Conservation (phyloP, 2,329 filamentous ascomycete genomes). For the Septoria linicola region DNA sequence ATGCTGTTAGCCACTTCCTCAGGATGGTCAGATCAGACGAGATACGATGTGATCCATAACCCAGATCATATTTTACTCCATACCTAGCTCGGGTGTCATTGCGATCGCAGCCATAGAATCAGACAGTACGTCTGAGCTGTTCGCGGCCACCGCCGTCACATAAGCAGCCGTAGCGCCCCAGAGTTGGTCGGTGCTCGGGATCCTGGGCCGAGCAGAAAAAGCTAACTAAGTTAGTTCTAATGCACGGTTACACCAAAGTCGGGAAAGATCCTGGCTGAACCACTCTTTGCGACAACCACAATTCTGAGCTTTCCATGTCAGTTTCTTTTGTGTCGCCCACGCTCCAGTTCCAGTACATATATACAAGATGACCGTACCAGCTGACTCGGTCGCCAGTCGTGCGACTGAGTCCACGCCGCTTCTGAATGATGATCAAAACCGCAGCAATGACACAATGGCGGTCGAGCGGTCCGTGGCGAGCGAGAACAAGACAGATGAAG, state of each 20-base stretch:
- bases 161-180: too few species aligned
- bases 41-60: too few species aligned
- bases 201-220: background rate
- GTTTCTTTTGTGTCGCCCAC: background rate
- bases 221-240: background rate
- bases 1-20: too few species aligned
- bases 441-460: background rate
- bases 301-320: background rate
- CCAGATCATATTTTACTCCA: too few species aligned
- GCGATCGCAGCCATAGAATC: too few species aligned
- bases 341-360: too few species aligned
- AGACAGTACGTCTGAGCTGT: too few species aligned
- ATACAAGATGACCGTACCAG: background rate
- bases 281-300: background rate
- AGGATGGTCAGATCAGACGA: too few species aligned
- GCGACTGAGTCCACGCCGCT: constrained; percentile 7
- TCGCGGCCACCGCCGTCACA: too few species aligned
- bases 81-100: too few species aligned
- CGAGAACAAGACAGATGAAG: background rate
- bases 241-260: constrained; percentile 5
- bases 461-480: background rate
- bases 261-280: background rate
- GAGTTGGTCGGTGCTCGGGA: too few species aligned
- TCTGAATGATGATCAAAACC: background rate
- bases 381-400: background rate